These are phyloP conservation scores for Neoboletus brunneissimus DNA, from an alignment of 768 basidiomycete species.

Conservation along the genomic window DNA sequence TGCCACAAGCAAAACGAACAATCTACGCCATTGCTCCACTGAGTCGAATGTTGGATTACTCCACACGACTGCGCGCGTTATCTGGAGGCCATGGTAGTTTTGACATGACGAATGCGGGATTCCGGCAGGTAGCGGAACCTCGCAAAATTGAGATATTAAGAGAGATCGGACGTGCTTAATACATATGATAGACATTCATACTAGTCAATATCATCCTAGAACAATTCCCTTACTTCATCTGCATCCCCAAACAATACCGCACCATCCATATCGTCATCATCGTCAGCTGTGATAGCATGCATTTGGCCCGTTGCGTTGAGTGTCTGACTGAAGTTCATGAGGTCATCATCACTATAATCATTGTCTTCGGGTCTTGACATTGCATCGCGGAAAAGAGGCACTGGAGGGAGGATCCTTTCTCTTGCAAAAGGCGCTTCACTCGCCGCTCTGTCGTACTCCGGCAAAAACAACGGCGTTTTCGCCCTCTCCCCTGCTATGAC, in stretches of 20 bases:
- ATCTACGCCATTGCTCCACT: slow-evolving; percentile 72
- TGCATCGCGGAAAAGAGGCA: slow-evolving; percentile 43
- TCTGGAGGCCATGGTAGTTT: slow-evolving; percentile 82
- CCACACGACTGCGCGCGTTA: slow-evolving; percentile 70
- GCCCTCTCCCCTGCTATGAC: slow-evolving; percentile 34
- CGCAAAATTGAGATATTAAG: slow-evolving; percentile 70
- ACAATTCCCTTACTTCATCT: slow-evolving; percentile 67
- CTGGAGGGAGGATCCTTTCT: slow-evolving; percentile 35
- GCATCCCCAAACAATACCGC: slow-evolving; percentile 78
- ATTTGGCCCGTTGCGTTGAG: slow-evolving; percentile 57
- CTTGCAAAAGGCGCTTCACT: slow-evolving; percentile 34
- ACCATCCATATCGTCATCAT: slow-evolving; percentile 75
- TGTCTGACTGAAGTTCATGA: slow-evolving; percentile 76
- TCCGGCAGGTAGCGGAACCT: slow-evolving; percentile 58
- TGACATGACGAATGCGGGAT: slow-evolving; percentile 78
- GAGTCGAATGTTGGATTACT: slow-evolving; percentile 80
- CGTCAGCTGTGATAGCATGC: slow-evolving; percentile 58
- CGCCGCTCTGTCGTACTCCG: slow-evolving; percentile 51
- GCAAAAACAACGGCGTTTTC: slow-evolving; percentile 71
- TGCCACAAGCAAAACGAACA: slow-evolving; percentile 54
- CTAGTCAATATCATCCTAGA: slow-evolving; percentile 21
- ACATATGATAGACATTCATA: slow-evolving; percentile 8
- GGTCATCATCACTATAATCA: slow-evolving; percentile 44
- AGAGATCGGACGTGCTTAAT: slow-evolving; percentile 72
- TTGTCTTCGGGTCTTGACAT: slow-evolving; percentile 30